Evolutionary conservation across 2,329 filamentous ascomycete genomes (phyloP).

Genomic region (Calonectria pseudoreteaudii): DNA sequence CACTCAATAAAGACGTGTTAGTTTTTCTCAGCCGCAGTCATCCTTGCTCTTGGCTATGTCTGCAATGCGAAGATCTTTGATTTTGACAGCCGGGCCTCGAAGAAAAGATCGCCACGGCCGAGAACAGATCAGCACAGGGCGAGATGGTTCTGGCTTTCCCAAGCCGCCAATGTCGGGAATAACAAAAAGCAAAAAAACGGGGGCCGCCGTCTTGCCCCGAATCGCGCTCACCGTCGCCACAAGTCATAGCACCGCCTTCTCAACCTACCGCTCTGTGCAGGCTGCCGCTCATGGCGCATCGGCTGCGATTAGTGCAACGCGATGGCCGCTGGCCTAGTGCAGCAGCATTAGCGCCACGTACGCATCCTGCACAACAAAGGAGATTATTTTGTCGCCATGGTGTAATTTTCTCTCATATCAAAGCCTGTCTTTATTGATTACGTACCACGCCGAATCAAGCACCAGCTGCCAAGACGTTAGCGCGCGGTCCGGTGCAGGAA

Average conservation of each 20-base stretch:
- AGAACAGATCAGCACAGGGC: neutral
- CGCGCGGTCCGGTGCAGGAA: neutral
- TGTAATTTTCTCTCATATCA: neutral
- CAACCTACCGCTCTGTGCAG: neutral
- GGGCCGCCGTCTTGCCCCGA: neutral
- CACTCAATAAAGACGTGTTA: neutral
- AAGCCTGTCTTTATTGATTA: neutral
- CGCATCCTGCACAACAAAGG: neutral
- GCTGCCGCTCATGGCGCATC: neutral
- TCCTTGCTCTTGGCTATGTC: neutral
- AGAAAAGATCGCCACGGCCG: neutral
- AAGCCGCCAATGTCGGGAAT: neutral
- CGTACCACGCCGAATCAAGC: neutral
- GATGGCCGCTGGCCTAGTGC: neutral
- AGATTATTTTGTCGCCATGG: neutral
- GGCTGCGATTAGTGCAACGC: neutral
- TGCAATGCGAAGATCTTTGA: neutral
- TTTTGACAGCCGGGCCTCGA: neutral
- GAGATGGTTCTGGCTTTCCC: neutral
- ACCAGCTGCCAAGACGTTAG: neutral
- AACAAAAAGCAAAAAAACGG: neutral
- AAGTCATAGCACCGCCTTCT: neutral
- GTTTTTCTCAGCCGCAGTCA: neutral
- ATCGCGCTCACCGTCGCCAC: neutral
- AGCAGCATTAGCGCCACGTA: neutral